These are phyloP conservation scores for Ogataea siamensis DNA, from an alignment of 805 yeast species.

Conservation along the genomic window DNA sequence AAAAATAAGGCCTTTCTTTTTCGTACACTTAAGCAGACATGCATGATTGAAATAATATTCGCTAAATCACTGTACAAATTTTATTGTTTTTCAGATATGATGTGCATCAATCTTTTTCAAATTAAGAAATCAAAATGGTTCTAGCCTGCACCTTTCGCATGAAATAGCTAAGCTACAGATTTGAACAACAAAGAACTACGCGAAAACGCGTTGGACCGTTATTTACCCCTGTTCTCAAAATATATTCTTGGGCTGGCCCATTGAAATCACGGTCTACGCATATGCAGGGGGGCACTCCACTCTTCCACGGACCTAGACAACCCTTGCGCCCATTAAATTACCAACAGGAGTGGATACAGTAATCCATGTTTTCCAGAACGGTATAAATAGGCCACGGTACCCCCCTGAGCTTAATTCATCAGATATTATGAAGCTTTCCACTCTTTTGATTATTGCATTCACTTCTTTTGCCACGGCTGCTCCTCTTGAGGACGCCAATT, in stretches of 20 bases:
- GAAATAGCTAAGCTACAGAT: background rate
- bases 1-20: conserved; percentile 3
- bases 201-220: background rate
- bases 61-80: conserved; percentile 4
- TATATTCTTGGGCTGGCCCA: background rate
- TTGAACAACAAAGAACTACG: background rate
- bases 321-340: background rate
- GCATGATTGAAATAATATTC: conserved; percentile 1
- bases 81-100: conserved; percentile 6
- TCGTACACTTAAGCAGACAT: conserved; percentile 1
- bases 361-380: background rate
- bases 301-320: background rate
- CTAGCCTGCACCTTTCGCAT: background rate
- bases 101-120: conserved; percentile 1
- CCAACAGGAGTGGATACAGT: background rate
- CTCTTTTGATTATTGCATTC: conserved; percentile 8
- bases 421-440: conserved; percentile 13
- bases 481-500: conserved; percentile 10
- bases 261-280: background rate
- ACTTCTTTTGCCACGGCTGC: conserved; percentile 6
- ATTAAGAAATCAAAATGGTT: background rate
- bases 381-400: too few relatives aligned
- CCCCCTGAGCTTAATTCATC: background rate
- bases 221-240: background rate
- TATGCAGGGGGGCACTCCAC: background rate